Evolutionary conservation across 2,329 filamentous ascomycete species (phyloP).

Genomic region (Davidsoniella neocaledoniae): DNA sequence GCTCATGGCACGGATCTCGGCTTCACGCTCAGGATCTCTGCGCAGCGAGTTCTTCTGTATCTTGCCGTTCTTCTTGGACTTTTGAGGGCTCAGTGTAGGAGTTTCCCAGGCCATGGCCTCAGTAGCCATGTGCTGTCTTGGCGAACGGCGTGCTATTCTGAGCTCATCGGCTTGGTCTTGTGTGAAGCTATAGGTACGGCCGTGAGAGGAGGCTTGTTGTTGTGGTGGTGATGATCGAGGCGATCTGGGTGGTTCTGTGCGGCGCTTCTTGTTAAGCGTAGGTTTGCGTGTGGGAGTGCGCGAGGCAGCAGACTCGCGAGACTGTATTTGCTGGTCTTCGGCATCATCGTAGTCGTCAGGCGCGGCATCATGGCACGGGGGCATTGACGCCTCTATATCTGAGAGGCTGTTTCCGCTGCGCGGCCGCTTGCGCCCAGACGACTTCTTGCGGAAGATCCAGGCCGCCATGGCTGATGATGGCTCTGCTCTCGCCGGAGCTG

Average conservation of each 20-base stretch:
- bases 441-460: slow-evolving; percentile 15
- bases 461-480: slow-evolving; percentile 12
- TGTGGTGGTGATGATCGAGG: slow-evolving; percentile 5
- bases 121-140: not conserved
- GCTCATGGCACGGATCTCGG: slow-evolving; percentile 76
- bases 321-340: slow-evolving; percentile 16
- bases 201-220: slow-evolving; percentile 19
- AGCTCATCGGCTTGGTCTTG: slow-evolving; percentile 40
- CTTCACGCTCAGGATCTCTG: slow-evolving; percentile 56
- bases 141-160: slow-evolving; percentile 20
- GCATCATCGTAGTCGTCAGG: slow-evolving; percentile 19
- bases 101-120: slow-evolving; percentile 1
- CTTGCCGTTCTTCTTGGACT: slow-evolving; percentile 7
- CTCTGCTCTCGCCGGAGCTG: not conserved
- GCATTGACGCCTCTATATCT: slow-evolving; percentile 28
- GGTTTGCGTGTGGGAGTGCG: slow-evolving; percentile 14
- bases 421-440: slow-evolving; percentile 39
- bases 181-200: slow-evolving; percentile 44
- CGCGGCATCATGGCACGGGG: slow-evolving; percentile 20
- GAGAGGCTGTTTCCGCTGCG: slow-evolving; percentile 36
- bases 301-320: not conserved
- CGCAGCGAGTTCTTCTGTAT: slow-evolving; percentile 2
- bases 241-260: slow-evolving; percentile 30
- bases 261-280: slow-evolving; percentile 26
- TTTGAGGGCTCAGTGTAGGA: slow-evolving; percentile 10